These are phyloP conservation scores for Panicum miliaceum DNA, from an alignment of 176 grass and related monocot genomes.

Conservation along the genomic window DNA sequence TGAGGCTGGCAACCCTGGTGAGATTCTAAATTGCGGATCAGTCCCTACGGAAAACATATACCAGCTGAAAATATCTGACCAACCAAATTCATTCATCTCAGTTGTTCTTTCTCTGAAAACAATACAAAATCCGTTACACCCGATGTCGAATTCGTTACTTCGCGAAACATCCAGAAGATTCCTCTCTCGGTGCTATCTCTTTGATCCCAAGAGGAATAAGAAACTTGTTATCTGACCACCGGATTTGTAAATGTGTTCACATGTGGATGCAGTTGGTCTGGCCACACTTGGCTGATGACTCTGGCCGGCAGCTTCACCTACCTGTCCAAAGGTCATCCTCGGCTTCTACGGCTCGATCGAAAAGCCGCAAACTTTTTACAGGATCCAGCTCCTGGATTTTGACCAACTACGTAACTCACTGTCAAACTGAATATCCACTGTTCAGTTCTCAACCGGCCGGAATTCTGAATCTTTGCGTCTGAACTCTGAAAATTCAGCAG, in stretches of 20 bases:
- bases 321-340: neutral
- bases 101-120: neutral
- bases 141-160: neutral
- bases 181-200: neutral
- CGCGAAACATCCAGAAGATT: neutral
- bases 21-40: neutral
- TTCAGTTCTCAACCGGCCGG: neutral
- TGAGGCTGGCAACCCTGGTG: rapidly evolving
- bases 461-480: slow-evolving; percentile 4
- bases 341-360: neutral
- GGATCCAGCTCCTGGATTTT: neutral
- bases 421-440: neutral
- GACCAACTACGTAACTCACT: neutral
- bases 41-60: neutral
- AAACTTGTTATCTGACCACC: neutral
- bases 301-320: neutral
- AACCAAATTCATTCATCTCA: neutral
- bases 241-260: slow-evolving; percentile 6
- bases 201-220: neutral
- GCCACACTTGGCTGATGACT: slow-evolving; percentile 35
- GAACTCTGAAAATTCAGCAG: neutral
- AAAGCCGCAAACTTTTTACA: neutral
- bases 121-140: neutral
- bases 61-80: neutral
- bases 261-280: slow-evolving; percentile 11